Percentiles rank a stretch among this genome's conserved stretches.
Conservation (phyloP, 352 stramenopile genomes). For the Plasmopara halstedii region DNA sequence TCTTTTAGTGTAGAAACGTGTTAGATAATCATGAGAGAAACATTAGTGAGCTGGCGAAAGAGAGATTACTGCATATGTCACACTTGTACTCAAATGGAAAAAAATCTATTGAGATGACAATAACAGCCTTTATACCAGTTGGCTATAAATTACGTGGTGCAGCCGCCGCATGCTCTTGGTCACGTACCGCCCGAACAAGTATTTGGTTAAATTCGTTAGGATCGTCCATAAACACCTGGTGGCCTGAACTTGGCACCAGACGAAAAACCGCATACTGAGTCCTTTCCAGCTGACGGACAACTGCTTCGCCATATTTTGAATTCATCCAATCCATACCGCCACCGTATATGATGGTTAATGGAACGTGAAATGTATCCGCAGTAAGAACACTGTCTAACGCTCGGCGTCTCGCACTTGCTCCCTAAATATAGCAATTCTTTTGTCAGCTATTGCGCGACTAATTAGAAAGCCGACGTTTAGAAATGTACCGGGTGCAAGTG, state of each 20-base stretch:
- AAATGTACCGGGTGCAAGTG: conserved; percentile 51
- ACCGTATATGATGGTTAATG: conserved; percentile 77
- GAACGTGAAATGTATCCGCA: conserved; percentile 42
- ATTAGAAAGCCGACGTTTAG: no score
- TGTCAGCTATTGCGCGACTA: no score
- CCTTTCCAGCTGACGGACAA: conserved; percentile 50
- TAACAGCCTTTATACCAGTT: background rate
- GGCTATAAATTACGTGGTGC: conserved; percentile 12
- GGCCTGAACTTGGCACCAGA: conserved; percentile 55
- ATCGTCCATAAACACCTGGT: conserved; percentile 87
- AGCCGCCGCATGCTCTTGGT: conserved; percentile 40
- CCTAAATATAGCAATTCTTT: conserved; percentile 13
- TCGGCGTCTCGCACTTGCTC: conserved; percentile 39
- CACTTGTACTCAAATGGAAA: conserved; percentile 4
- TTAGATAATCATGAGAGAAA: no score
- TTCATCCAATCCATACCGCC: conserved; percentile 80
- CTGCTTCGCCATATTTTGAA: conserved; percentile 42
- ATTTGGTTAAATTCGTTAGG: conserved; percentile 66
- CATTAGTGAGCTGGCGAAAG: conserved; percentile 7
- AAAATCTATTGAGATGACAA: background rate
- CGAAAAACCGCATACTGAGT: conserved; percentile 59
- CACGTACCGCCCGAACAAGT: conserved; percentile 56
- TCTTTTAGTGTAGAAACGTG: no score
- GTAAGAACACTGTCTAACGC: conserved; percentile 51
- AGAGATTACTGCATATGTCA: conserved; percentile 18